Evolutionary conservation across 495 filamentous ascomycete genomes (phyloP).

Genomic region (Xylaria venustula): DNA sequence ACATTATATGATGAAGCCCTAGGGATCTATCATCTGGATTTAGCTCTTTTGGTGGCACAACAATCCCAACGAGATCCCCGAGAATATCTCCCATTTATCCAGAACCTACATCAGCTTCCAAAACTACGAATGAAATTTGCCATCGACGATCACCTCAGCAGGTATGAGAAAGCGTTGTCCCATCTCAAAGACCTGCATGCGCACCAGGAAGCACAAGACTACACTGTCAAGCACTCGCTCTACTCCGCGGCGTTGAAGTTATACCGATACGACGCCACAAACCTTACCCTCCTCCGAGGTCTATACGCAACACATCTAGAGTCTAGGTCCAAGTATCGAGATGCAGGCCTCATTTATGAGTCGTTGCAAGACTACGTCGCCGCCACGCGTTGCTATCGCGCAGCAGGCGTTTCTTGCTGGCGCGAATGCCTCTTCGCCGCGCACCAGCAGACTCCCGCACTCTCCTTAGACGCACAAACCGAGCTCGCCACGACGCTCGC

Average conservation of each 20-base stretch:
- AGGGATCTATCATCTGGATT: slow-evolving; percentile 86
- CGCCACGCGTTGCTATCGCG: slow-evolving; percentile 76
- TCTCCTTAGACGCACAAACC: slow-evolving; percentile 55
- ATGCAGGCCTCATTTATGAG: slow-evolving; percentile 86
- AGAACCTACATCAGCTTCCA: slow-evolving; percentile 73
- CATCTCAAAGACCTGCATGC: slow-evolving; percentile 64
- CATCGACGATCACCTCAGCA: slow-evolving; percentile 83
- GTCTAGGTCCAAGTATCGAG: slow-evolving; percentile 69
- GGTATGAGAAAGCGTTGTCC: slow-evolving; percentile 70
- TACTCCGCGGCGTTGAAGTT: slow-evolving; percentile 74
- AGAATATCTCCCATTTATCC: slow-evolving; percentile 93
- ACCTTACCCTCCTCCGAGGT: slow-evolving; percentile 57
- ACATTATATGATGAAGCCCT: slow-evolving; percentile 88
- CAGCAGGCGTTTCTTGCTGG: slow-evolving; percentile 72
- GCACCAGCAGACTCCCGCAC: slow-evolving; percentile 54
- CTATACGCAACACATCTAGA: slow-evolving; percentile 79
- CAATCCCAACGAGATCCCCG: slow-evolving; percentile 94
- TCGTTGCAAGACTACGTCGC: slow-evolving; percentile 68
- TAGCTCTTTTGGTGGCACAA: slow-evolving; percentile 87
- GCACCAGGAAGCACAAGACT: slow-evolving; percentile 73
- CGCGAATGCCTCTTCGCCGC: slow-evolving; percentile 82
- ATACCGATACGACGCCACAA: slow-evolving; percentile 75
- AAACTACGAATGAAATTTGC: slow-evolving; percentile 68
- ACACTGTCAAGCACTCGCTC: slow-evolving; percentile 74
- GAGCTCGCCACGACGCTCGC: slow-evolving; percentile 67